A percentile compares a stretch with the other conserved stretches of the same genome.
These are phyloP conservation scores for Euphorbia peplus DNA, from an alignment of 345 rosid genomes.

Conservation along the genomic window DNA sequence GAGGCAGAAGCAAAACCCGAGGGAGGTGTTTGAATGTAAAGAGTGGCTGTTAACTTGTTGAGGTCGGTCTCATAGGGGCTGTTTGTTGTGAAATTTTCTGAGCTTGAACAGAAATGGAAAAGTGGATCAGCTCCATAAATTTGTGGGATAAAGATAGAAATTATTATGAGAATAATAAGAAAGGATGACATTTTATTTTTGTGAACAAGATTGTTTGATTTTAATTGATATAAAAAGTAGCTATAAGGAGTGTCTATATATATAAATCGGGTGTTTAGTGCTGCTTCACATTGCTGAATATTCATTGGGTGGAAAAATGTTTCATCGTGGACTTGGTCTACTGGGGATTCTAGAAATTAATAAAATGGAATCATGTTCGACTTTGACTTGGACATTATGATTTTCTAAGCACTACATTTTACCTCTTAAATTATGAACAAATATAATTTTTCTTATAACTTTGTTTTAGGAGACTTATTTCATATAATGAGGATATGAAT, in stretches of 20 bases:
- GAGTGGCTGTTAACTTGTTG: conserved; percentile 25
- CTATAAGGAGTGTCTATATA: not conserved
- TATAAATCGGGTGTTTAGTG: not conserved
- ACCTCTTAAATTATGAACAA: too few species aligned
- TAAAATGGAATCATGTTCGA: too few species aligned
- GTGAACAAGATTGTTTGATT: conserved; percentile 22
- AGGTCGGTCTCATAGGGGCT: conserved; percentile 35
- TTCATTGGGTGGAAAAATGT: not conserved
- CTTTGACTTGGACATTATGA: not conserved
- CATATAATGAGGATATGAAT: too few species aligned
- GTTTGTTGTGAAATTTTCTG: conserved; percentile 31
- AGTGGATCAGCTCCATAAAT: conserved; percentile 31
- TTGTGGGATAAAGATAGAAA: conserved; percentile 32
- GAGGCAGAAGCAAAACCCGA: conserved; percentile 29
- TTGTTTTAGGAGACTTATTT: too few species aligned
- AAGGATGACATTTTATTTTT: too few species aligned
- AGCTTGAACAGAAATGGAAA: conserved; percentile 39
- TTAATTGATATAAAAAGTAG: not conserved
- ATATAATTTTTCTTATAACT: too few species aligned
- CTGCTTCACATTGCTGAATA: not conserved
- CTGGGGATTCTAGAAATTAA: not conserved
- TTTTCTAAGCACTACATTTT: too few species aligned
- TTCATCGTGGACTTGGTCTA: not conserved
- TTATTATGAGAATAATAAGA: not conserved
- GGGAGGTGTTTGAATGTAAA: conserved; percentile 22